Conservation (phyloP, 441 rosid species). For the Croton setiger region DNA sequence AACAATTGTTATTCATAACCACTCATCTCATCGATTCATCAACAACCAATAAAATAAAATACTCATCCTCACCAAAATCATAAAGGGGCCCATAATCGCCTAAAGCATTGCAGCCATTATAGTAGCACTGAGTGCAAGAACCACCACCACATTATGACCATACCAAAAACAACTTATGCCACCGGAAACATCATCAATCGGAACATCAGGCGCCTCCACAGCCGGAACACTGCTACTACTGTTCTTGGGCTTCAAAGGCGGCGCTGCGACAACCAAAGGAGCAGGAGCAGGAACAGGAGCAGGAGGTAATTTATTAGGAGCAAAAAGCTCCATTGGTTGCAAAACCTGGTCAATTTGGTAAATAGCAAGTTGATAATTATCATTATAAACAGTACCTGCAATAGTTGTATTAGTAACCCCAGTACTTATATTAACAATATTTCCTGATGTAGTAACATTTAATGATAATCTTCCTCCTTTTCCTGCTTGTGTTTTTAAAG, state of each 20-base stretch:
- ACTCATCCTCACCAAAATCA: neutral
- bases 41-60: neutral
- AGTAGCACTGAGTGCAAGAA: conserved; percentile 20
- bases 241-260: conserved; percentile 48
- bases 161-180: conserved; percentile 22
- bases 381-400: conserved; percentile 60
- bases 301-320: conserved; percentile 46
- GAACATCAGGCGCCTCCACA: conserved; percentile 34
- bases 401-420: conserved; percentile 73
- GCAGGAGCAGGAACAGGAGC: conserved; percentile 38
- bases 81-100: neutral
- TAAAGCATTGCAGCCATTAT: conserved; percentile 15
- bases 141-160: conserved; percentile 1
- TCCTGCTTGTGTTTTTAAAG: conserved; percentile 78
- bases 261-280: conserved; percentile 40
- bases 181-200: conserved; percentile 43
- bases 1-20: conserved; percentile 1
- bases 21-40: neutral
- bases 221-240: conserved; percentile 25
- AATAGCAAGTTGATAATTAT: conserved; percentile 66
- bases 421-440: conserved; percentile 55
- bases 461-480: conserved; percentile 52
- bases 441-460: conserved; percentile 59
- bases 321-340: conserved; percentile 63
- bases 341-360: conserved; percentile 72